Evolutionary conservation across 345 rosid genomes (phyloP), one percentile per base, ranked within the genome.

Genomic region (Physaria fendleri): DNA sequence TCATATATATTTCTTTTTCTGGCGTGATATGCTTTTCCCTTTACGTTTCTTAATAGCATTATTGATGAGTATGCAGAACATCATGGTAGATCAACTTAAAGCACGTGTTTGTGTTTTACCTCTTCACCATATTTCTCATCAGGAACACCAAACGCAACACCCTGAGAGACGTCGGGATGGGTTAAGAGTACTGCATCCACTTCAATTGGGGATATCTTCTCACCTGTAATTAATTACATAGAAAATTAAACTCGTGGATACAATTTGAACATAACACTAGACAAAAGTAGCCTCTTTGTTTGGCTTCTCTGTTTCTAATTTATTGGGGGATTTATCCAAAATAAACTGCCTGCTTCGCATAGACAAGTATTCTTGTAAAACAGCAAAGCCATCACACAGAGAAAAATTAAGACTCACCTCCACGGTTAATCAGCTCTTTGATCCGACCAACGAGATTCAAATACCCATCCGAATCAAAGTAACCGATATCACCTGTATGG

Each of bases 101-200:
- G 34, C 15, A 50, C 13, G 5, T 2, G 12, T 44, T 60, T 45
- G n/a, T 44, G 68, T 24, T 55, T 55, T 66, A 88, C 98, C 98
- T 92, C 97, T 78, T 93, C 99, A 3, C 99, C 97, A 23, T 89
- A 89, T 71, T 93, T 93, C 5, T 87, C 97, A 58, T 92, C 98
- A 5, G 96, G 96, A 35, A 86, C 93, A 20, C 95, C 98, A 2
- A 88, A 92, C 15, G 85, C 81, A 30, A 92, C 98, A 0, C 90
- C 96, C 32, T 92, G 85, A 40, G 87, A 85, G 48, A 88, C 66
- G 17, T 82, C 84, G 0, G 88, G 95, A 67, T 87, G 91, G 11
- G 85, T 75, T 50, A 93, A 39, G 12, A 93, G 82, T 25, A 85
- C 83, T 15, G 99, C 84, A 53, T 89, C 99, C 3, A 93, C 97